Base-by-base conservation (phyloP, 2,329 filamentous ascomycete genomes). In the Endothia cerciana region DNA sequence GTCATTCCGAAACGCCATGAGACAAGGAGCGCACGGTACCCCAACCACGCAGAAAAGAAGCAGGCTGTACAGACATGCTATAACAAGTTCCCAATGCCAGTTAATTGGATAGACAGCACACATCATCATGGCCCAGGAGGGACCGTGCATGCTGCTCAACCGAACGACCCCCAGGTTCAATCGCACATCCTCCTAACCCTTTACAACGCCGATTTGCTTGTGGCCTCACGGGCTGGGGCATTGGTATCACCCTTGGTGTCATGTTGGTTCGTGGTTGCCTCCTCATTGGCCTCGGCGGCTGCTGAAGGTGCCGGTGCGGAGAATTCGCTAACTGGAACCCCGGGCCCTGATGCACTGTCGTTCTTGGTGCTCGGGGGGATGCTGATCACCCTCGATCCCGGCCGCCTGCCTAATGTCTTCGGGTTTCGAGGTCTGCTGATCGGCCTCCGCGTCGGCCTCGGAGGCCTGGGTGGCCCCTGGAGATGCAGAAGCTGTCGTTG, bases 131-230 rank as follows among this genome's bases (percentile, higher is more conserved):
- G 43, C 19, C 57, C 41, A 15, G 13, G 13, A 15, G 2, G 13
- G 33, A 36, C 33, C 33, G 33, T 36, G 33, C 33, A 36, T 36
- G 33, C 33, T 36, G 33, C 33, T 36, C 33, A 36, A 36, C 33
- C 33, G 10, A 36, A 10, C 10, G 10, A 4, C n/a, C n/a, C n/a
- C n/a, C n/a, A n/a, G n/a, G 4, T 22, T 10, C 8, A 41, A 41
- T 3, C 7, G n/a, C 38, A 38, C n/a, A 13, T 3, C 4, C n/a
- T 41, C 11, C 10, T n/a, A n/a, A n/a, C 19, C 22, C 7, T 17
- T 28, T 25, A 65, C 45, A 65, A 55, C 17, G 45, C 63, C 25
- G 59, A 49, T 36, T 67, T 65, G 13, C 40, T 63, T 11, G 22
- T 47, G 3, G 41, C n/a, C 30, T 41, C 45, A 1, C 22, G 61